These are phyloP conservation scores for Carex scoparia DNA, from an alignment of 176 grass and related monocot species.

Conservation along the genomic window DNA sequence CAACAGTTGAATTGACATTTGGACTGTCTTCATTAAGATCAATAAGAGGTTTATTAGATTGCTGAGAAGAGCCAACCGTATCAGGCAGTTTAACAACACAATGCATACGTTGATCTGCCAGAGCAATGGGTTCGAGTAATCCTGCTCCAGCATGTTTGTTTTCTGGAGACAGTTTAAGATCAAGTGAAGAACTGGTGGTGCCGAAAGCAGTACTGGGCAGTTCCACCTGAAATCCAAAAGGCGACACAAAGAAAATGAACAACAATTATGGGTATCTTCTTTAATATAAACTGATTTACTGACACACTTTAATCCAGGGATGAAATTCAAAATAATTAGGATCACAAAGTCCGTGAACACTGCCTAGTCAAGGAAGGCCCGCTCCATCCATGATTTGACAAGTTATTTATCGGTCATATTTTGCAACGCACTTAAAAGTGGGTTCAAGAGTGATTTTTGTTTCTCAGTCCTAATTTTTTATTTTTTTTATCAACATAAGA, in stretches of 20 bases:
- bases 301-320: not conserved
- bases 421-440: not conserved
- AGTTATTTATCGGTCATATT: not conserved
- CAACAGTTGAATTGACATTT: not conserved
- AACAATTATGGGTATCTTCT: not conserved
- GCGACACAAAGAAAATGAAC: not conserved
- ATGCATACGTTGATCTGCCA: not conserved
- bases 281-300: not conserved
- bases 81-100: not conserved
- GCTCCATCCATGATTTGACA: not conserved
- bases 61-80: not conserved
- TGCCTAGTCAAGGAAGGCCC: not conserved
- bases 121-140: not conserved
- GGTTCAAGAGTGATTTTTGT: not conserved
- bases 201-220: constrained; percentile 20
- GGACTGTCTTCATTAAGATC: constrained; percentile 6
- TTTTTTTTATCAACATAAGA: not conserved
- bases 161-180: constrained; percentile 43
- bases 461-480: not conserved
- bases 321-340: not conserved
- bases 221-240: constrained; percentile 36
- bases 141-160: constrained; percentile 4
- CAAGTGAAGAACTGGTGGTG: constrained; percentile 21
- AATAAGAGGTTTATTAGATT: not conserved
- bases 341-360: not conserved